Evolutionary conservation across 2,329 filamentous ascomycete species (phyloP).

Genomic region (Colletotrichum viniferum): DNA sequence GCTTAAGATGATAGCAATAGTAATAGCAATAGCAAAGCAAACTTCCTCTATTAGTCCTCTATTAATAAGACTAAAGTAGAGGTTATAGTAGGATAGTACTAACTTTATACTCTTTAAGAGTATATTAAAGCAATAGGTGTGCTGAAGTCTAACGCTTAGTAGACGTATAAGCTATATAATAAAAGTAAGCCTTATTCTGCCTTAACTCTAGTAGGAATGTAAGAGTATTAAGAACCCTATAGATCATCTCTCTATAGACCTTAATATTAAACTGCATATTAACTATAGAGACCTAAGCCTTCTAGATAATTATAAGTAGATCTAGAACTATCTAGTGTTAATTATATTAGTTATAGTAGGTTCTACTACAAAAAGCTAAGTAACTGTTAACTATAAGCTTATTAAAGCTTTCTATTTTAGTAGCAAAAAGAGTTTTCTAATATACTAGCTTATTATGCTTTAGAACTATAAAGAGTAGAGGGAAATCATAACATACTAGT

Average conservation of each 20-base stretch:
- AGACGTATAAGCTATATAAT: conserved; percentile 19
- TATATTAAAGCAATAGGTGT: conserved; percentile 7
- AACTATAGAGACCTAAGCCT: conserved; percentile 13
- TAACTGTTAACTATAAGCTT: neutral
- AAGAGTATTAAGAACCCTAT: too few species aligned
- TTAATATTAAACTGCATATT: conserved; percentile 15
- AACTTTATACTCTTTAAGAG: conserved; percentile 1
- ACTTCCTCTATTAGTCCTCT: too few species aligned
- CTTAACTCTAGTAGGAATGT: too few species aligned
- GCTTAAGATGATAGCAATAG: too few species aligned
- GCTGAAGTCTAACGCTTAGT: conserved; percentile 7
- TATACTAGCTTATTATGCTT: neutral
- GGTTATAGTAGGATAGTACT: conserved; percentile 18
- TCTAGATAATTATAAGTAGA: conserved; percentile 17
- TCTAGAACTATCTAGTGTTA: neutral
- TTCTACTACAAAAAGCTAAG: neutral
- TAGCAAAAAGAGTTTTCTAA: neutral
- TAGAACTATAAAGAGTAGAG: neutral
- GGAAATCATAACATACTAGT: neutral
- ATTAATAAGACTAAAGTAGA: neutral
- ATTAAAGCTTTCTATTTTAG: neutral
- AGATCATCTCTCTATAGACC: neutral
- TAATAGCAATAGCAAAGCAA: too few species aligned
- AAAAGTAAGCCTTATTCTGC: conserved; percentile 2
- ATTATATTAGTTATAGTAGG: neutral